Conservation (phyloP, 2,329 filamentous ascomycete species). For the Aureobasidium musti region DNA sequence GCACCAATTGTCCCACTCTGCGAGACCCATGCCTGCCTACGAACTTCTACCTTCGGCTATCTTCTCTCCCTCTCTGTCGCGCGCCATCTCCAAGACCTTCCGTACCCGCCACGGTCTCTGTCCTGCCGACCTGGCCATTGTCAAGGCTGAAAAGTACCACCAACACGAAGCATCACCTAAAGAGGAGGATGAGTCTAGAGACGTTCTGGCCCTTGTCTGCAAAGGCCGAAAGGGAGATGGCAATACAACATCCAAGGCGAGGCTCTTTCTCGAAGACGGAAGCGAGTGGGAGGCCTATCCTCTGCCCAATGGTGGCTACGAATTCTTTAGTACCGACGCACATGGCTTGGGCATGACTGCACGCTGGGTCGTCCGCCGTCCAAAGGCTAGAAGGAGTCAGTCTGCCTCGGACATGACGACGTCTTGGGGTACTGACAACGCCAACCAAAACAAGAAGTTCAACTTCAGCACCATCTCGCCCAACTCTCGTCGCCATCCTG, state of each 20-base stretch:
- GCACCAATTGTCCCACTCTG: slow-evolving; percentile 63
- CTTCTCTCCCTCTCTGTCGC: slow-evolving; percentile 61
- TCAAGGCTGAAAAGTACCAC: slow-evolving; percentile 68
- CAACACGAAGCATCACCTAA: slow-evolving; percentile 51
- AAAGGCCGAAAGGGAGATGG: slow-evolving; percentile 49
- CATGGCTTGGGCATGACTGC: slow-evolving; percentile 62
- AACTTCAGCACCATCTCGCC: slow-evolving; percentile 62
- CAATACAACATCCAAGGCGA: slow-evolving; percentile 61
- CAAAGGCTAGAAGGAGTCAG: slow-evolving; percentile 37
- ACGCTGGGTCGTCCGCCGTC: slow-evolving; percentile 65
- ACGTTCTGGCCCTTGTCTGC: slow-evolving; percentile 70
- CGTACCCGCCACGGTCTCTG: slow-evolving; percentile 64
- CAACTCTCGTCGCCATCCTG: slow-evolving; percentile 67
- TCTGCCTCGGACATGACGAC: slow-evolving; percentile 32
- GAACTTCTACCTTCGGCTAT: slow-evolving; percentile 66
- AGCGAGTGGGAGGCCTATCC: slow-evolving; percentile 50
- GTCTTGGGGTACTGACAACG: slow-evolving; percentile 34
- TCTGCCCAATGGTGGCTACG: slow-evolving; percentile 50
- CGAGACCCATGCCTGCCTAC: slow-evolving; percentile 66
- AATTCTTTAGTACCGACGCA: slow-evolving; percentile 62
- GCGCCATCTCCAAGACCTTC: slow-evolving; percentile 65
- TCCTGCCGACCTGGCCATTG: slow-evolving; percentile 68
- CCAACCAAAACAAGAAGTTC: slow-evolving; percentile 28
- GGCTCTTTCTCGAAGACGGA: slow-evolving; percentile 63
- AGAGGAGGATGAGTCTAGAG: slow-evolving; percentile 54